These are phyloP conservation scores for Vigna reflexopilosa DNA, from an alignment of 306 rosid species.

Conservation along the genomic window DNA sequence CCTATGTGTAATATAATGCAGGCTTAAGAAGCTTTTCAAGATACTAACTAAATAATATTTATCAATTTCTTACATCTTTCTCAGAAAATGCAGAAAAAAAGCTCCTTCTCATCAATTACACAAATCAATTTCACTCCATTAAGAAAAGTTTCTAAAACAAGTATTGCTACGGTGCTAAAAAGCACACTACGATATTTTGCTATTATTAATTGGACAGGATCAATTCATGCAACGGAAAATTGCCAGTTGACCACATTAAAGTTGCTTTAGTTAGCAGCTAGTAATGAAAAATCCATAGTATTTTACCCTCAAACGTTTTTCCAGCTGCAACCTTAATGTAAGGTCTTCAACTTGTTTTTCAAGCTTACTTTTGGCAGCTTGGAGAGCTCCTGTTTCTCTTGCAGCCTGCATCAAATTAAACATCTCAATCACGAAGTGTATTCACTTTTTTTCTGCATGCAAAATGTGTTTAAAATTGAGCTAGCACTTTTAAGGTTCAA, in stretches of 20 bases:
- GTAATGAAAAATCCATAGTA: background rate
- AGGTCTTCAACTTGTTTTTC: conserved; percentile 91
- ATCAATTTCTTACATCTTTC: background rate
- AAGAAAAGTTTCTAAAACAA: conserved; percentile 15
- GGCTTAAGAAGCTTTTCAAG: conserved; percentile 35
- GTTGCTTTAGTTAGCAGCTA: background rate
- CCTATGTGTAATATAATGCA: conserved; percentile 50
- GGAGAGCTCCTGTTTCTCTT: conserved; percentile 90
- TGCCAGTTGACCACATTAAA: conserved; percentile 19
- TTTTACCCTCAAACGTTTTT: conserved; percentile 84
- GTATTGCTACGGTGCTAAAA: background rate
- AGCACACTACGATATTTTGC: conserved; percentile 11
- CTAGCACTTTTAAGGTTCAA: background rate
- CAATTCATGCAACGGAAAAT: background rate
- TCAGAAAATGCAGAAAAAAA: conserved; percentile 12
- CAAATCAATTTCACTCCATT: conserved; percentile 25
- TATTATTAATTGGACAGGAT: conserved; percentile 4
- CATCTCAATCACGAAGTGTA: background rate
- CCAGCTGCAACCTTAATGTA: conserved; percentile 82
- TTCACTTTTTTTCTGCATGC: background rate
- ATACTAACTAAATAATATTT: background rate
- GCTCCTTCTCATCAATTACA: conserved; percentile 24
- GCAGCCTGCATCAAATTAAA: conserved; percentile 68
- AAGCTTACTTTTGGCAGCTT: conserved; percentile 89
- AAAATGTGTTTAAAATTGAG: conserved; percentile 5